Conservation (phyloP, 306 rosid species). For the Sindora glabra region DNA sequence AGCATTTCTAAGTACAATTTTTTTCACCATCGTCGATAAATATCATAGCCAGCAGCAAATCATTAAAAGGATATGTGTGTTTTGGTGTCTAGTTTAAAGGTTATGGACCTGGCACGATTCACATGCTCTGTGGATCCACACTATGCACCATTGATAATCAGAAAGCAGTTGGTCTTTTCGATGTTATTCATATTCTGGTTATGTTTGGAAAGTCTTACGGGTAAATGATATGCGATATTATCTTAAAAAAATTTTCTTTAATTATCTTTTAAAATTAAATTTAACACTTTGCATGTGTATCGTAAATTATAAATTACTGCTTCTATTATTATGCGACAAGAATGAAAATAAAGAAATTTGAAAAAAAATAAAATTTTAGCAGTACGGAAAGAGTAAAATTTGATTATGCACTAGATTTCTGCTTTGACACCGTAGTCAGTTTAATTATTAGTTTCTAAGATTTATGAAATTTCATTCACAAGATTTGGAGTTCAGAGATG, state of each 20-base stretch:
- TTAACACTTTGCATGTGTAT: no score
- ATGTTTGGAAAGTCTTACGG: background rate
- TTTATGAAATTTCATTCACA: background rate
- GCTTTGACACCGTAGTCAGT: no score
- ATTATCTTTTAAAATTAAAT: no score
- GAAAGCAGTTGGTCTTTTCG: background rate
- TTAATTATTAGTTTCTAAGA: no score
- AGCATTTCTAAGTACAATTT: background rate
- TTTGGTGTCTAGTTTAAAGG: background rate
- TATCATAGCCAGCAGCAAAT: background rate
- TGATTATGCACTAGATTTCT: no score
- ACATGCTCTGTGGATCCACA: constrained; percentile 9
- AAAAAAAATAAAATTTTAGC: no score
- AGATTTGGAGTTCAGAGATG: background rate
- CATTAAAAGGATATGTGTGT: background rate
- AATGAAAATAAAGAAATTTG: no score
- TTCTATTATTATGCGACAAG: no score
- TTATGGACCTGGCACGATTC: constrained; percentile 16
- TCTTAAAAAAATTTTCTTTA: no score
- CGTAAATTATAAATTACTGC: no score
- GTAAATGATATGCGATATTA: background rate
- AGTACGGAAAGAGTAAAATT: no score
- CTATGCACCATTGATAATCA: constrained; percentile 16
- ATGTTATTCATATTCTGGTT: background rate
- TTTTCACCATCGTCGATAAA: background rate